Conservation (phyloP, 2,329 filamentous ascomycete genomes). For the Colletotrichum camelliae region DNA sequence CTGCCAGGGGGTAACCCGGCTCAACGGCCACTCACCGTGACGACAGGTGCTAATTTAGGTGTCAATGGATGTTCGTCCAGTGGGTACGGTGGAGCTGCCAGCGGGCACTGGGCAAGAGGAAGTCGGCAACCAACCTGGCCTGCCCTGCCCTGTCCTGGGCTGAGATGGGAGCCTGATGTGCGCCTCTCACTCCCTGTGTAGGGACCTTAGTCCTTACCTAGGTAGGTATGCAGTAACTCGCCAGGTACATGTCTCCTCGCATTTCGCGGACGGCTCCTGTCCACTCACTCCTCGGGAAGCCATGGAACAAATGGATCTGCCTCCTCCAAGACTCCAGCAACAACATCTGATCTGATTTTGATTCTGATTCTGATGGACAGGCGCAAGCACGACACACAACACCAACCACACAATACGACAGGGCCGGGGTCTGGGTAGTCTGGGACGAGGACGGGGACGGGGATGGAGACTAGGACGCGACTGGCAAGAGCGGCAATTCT, state of each 20-base stretch:
- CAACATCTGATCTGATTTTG: background rate
- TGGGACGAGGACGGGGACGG: background rate
- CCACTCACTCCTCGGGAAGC: background rate
- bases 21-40: slow-evolving; percentile 13
- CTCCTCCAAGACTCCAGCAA: background rate
- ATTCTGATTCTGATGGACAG: background rate
- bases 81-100: background rate
- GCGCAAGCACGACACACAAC: background rate
- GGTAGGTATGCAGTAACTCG: background rate
- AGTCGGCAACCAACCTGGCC: background rate
- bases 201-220: too few relatives aligned
- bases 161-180: background rate
- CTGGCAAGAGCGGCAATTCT: slow-evolving; percentile 9
- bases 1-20: slow-evolving; percentile 7
- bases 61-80: background rate
- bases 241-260: slow-evolving; percentile 6
- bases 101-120: background rate
- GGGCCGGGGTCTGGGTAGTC: background rate
- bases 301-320: background rate
- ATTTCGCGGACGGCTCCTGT: slow-evolving; percentile 10
- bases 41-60: slow-evolving; percentile 18
- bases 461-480: background rate
- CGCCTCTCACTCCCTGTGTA: background rate
- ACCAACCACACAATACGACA: background rate
- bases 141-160: background rate